Evolutionary conservation across 768 basidiomycete genomes (phyloP), one percentile per base, ranked within the genome.

Genomic region (Arthromyces matolae): DNA sequence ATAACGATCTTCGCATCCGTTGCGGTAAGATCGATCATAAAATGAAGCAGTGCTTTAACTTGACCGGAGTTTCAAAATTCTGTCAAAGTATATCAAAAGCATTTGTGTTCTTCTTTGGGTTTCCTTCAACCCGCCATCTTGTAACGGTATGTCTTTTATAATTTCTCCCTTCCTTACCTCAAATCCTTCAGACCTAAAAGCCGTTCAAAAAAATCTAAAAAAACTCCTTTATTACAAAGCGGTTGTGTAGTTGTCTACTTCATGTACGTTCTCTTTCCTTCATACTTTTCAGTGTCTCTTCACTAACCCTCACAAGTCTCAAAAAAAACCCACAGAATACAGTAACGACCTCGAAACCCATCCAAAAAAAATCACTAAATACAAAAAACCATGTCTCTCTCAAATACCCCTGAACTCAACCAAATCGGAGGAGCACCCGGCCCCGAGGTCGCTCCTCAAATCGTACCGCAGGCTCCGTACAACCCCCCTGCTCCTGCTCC

Each of bases 261-360:
- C 78, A 75, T 82, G 74, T 85, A 79, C 84, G 60, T 53, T 6
- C 25, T n/a, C 23, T 12, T 18, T 7, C 55, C 45, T 44, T 47
- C 19, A 16, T 5, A 53, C 24, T 45, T 52, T 52, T 47, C 46
- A 32, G 51, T 45, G 27, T 25, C 51, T 49, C 38, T 42, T 29
- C 56, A 34, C 40, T 34, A 29, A 12, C 40, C 40, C 47, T 43
- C 42, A 51, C 45, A 57, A 82, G 78, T 75, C 72, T 66, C 72
- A 84, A 84, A 51, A 87, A 89, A n/a, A n/a, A 87, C 78, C 75
- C 55, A 70, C 77, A 84, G 78, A 83, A 89, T 45, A 82, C 86
- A 90, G 88, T 91, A 91, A 91, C 88, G 88, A 90, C 86, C 79
- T 66, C 71, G 63, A 77, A 69, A 64, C 62, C 56, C 58, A 53